Base-by-base conservation (phyloP, 2,329 filamentous ascomycete species). In the Ciborinia camelliae region DNA sequence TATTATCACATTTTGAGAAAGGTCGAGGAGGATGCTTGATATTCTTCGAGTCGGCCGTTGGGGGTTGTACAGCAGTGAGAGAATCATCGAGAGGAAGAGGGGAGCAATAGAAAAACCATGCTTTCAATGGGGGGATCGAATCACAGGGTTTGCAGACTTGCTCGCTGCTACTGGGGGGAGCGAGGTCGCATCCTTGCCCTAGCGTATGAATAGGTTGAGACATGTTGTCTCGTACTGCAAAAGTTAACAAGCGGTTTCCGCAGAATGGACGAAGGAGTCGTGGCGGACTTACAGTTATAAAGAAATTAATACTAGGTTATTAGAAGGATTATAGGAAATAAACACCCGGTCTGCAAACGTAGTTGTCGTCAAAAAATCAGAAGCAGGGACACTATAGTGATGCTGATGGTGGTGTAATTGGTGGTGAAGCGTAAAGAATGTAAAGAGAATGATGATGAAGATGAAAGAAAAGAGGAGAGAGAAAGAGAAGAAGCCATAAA, bases 71-170 rank as follows among this genome's bases (percentile, higher is more conserved):
- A 1, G 89, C 84, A 12, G 90, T 91, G n/a, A 96, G 82, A 30
- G 91, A 91, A 73, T 97, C 92, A 73, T 97, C 92, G 73, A 97
- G 92, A 37, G 92, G 89, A 58, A 94, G 84, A 15, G 87, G 81
- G 14, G 92, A 95, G 18, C 87, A 84, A 76, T 96, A 97, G 77
- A 97, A 97, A 79, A 92, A 97, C 68, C 92, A 90, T 28, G 89
- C 83, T 39, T 82, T 81, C 62, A 90, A 76, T 0, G 85, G 82
- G 20, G 90, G 89, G 30, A 84, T 81, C 62, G 79, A 80, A 72
- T 68, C 76, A 72, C 66, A 75, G 73, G 53, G 74, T 20, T 57
- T 57, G 30, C 12, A 28, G 18, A 20, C n/a, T 47, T 59, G 20
- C 30, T 26, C n/a, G 51, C 51, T 48, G 39, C 51, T 45, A 20